These are phyloP conservation scores for Warburgia ugandensis DNA, from an alignment of 164 flowering plant genomes.

Conservation along the genomic window DNA sequence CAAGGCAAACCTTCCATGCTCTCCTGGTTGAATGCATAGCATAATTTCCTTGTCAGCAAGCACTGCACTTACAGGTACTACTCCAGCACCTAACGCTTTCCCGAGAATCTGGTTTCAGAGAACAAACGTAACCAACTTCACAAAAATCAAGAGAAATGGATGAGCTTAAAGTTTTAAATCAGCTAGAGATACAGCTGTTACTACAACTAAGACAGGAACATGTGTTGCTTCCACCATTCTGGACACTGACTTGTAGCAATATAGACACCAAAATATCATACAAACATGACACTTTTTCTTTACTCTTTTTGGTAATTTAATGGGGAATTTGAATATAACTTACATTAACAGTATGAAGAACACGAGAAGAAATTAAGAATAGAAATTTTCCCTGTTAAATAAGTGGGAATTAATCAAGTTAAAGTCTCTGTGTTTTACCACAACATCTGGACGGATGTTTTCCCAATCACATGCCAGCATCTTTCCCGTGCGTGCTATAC, in stretches of 20 bases:
- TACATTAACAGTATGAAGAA: neutral
- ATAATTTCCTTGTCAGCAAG: slow-evolving; percentile 93
- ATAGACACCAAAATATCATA: too few relatives aligned
- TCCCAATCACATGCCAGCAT: slow-evolving; percentile 98
- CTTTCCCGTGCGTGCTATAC: slow-evolving; percentile 84
- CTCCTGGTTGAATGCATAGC: slow-evolving; percentile 90
- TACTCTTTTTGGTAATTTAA: too few relatives aligned
- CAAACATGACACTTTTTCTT: too few relatives aligned
- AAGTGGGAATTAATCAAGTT: neutral
- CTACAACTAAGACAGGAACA: too few relatives aligned
- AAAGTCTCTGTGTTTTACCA: slow-evolving; percentile 48
- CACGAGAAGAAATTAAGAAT: neutral
- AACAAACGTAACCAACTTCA: neutral
- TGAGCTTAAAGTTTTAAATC: too few relatives aligned
- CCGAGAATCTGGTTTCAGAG: slow-evolving; percentile 60
- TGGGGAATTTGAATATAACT: too few relatives aligned
- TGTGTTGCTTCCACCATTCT: too few relatives aligned
- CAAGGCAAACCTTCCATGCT: slow-evolving; percentile 85
- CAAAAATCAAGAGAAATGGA: neutral
- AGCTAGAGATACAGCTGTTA: too few relatives aligned
- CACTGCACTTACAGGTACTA: slow-evolving; percentile 90
- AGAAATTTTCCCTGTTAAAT: neutral
- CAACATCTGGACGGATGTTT: slow-evolving; percentile 85
- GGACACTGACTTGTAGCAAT: too few relatives aligned
- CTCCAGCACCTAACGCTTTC: slow-evolving; percentile 96